These are phyloP conservation scores for Coemansia sp. DNA, from an alignment of 192 early-diverging fungal species.

Conservation along the genomic window DNA sequence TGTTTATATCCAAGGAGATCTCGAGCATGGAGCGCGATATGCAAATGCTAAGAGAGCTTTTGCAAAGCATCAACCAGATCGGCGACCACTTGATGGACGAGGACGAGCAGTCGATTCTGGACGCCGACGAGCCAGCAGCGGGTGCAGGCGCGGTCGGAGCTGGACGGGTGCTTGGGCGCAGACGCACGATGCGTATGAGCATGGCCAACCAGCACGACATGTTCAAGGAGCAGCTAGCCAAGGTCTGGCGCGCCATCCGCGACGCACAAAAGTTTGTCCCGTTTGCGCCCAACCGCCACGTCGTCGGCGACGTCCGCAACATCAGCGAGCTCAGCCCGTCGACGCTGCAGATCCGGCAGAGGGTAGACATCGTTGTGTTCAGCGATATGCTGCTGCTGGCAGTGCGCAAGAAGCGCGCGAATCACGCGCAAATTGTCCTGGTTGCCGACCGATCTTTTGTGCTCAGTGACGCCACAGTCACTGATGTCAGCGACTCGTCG, in stretches of 20 bases:
- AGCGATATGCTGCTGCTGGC: conserved; percentile 84
- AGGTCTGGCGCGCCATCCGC: conserved; percentile 49
- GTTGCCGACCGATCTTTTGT: conserved; percentile 81
- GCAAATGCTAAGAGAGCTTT: conserved; percentile 60
- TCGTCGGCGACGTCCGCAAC: conserved; percentile 70
- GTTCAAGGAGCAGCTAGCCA: conserved; percentile 55
- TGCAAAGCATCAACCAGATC: conserved; percentile 62
- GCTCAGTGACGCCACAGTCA: conserved; percentile 75
- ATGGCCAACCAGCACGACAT: conserved; percentile 56
- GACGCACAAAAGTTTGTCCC: conserved; percentile 65
- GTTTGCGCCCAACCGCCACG: conserved; percentile 67
- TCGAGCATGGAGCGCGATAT: conserved; percentile 73
- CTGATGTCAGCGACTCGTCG: conserved; percentile 80
- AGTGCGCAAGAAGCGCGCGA: conserved; percentile 72
- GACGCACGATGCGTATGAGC: conserved; percentile 54
- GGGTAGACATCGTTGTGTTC: conserved; percentile 78
- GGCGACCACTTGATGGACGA: conserved; percentile 58
- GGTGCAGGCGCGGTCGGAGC: conserved; percentile 2
- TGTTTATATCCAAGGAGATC: conserved; percentile 76
- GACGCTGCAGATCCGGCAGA: conserved; percentile 71
- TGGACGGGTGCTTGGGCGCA: conserved; percentile 21
- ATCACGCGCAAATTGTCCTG: conserved; percentile 65
- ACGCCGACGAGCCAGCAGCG: conserved; percentile 13
- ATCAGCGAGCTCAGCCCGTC: conserved; percentile 79
- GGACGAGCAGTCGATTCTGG: conserved; percentile 29